Conservation (phyloP, 176 grass and related monocot genomes). For the Musa acuminata region DNA sequence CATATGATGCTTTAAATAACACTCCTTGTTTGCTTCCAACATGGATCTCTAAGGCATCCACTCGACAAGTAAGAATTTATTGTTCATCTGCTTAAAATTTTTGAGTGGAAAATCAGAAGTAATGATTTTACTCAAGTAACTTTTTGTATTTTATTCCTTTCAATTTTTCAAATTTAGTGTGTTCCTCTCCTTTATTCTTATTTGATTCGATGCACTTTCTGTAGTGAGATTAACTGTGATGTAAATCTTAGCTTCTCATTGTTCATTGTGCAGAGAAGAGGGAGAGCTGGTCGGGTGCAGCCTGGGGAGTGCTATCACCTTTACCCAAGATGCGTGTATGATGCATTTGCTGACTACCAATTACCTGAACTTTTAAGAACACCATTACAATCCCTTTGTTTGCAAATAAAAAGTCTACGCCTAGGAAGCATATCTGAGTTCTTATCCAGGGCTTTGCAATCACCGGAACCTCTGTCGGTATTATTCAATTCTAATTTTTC, state of each 20-base stretch:
- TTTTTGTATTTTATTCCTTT: neutral
- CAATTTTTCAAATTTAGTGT: neutral
- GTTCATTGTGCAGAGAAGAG: constrained; percentile 60
- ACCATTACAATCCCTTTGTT: constrained; percentile 88
- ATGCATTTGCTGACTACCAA: constrained; percentile 91
- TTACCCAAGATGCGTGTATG: constrained; percentile 84
- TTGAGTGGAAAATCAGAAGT: constrained; percentile 3
- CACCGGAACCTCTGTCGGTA: constrained; percentile 91
- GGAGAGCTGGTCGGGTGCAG: constrained; percentile 94
- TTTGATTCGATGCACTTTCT: neutral
- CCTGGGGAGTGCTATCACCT: constrained; percentile 95
- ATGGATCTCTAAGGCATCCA: constrained; percentile 98
- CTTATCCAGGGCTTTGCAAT: constrained; percentile 93
- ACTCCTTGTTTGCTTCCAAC: constrained; percentile 93
- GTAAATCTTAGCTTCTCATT: constrained; percentile 2
- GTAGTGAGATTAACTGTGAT: constrained; percentile 2
- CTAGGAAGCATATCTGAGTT: constrained; percentile 95
- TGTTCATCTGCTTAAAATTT: neutral
- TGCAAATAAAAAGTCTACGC: constrained; percentile 97
- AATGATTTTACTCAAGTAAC: constrained; percentile 8
- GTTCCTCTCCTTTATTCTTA: neutral
- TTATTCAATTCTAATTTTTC: neutral
- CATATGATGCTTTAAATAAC: constrained; percentile 99
- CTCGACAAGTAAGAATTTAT: constrained; percentile 59
- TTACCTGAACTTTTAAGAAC: constrained; percentile 94